phyloP scores from a whole-genome alignment of 306 rosid genomes.

The Argentina anserina region DNA sequence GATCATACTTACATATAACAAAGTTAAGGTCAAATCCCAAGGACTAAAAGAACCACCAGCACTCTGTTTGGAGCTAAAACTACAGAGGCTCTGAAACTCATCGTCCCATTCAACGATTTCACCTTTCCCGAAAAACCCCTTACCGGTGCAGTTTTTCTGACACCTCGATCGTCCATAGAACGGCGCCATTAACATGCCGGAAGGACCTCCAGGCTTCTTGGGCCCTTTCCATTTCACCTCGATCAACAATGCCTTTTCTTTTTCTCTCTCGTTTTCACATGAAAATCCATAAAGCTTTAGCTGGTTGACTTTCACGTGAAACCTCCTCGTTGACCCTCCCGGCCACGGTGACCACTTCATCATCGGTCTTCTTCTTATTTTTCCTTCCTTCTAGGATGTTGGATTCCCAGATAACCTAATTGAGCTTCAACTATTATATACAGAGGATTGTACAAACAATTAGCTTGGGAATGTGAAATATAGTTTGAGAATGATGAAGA shows the following conservation, averaged over 20 bases:
- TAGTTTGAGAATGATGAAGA: not conserved
- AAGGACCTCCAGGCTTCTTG: slow-evolving; percentile 8
- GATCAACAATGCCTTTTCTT: slow-evolving; percentile 11
- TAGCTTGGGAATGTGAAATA: not conserved
- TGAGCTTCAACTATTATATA: not conserved
- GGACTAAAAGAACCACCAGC: slow-evolving; percentile 4
- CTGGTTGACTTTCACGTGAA: slow-evolving; percentile 42
- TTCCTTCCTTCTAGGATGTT: not conserved
- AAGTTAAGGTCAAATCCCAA: slow-evolving; percentile 39
- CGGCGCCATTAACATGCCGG: slow-evolving; percentile 27
- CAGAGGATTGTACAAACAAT: not conserved
- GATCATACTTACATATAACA: slow-evolving; percentile 46
- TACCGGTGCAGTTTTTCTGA: slow-evolving; percentile 29
- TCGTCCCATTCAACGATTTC: slow-evolving; percentile 40
- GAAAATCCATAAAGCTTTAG: slow-evolving; percentile 43
- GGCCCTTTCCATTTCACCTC: slow-evolving; percentile 42
- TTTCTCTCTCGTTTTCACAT: not conserved
- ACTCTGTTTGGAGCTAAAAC: slow-evolving; percentile 18
- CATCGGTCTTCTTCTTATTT: not conserved
- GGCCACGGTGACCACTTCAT: slow-evolving; percentile 45
- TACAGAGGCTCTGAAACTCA: slow-evolving; percentile 28
- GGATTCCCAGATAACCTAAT: not conserved
- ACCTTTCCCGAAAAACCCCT: not conserved
- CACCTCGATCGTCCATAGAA: slow-evolving; percentile 31
- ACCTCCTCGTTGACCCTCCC: slow-evolving; percentile 23